Conservation (phyloP, 495 filamentous ascomycete species). For the Aspergillus conjunctus region DNA sequence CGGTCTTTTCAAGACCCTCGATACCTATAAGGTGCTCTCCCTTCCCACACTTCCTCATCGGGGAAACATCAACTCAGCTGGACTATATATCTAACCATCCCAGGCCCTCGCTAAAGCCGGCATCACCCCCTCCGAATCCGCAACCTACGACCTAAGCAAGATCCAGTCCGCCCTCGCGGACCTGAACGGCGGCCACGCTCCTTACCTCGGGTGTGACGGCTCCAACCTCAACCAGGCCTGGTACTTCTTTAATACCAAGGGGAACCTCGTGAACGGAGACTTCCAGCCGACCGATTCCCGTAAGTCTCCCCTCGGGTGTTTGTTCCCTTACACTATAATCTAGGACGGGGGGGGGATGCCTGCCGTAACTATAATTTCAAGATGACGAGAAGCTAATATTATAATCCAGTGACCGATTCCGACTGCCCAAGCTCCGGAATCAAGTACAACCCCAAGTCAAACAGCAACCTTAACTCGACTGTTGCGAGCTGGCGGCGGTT, state of each 20-base stretch:
- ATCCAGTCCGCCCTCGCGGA: conserved; percentile 61
- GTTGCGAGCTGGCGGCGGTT: neutral
- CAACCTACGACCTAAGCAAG: conserved; percentile 62
- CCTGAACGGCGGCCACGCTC: conserved; percentile 57
- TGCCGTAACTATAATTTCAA: too few relatives aligned
- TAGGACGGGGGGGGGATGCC: too few relatives aligned
- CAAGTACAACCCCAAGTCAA: conserved; percentile 60
- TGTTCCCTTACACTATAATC: too few relatives aligned
- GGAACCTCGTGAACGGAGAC: conserved; percentile 67
- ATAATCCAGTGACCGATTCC: conserved; percentile 48
- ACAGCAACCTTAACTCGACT: neutral
- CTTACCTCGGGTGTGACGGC: conserved; percentile 63
- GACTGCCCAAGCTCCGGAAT: conserved; percentile 58
- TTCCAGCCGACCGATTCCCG: conserved; percentile 60
- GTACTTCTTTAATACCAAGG: conserved; percentile 77
- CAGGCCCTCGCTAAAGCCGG: conserved; percentile 61
- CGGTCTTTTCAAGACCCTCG: conserved; percentile 60
- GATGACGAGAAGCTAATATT: neutral
- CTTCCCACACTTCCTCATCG: neutral
- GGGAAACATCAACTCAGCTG: too few relatives aligned
- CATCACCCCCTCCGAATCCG: conserved; percentile 61
- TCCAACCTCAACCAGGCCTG: conserved; percentile 66
- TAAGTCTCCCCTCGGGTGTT: conserved; percentile 30
- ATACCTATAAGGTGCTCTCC: conserved; percentile 57
- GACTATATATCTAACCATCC: neutral